Percentiles rank a stretch among this genome's conserved stretches.
Evolutionary conservation across 352 stramenopile species (phyloP).

Genomic region (Pythium brachiatum): DNA sequence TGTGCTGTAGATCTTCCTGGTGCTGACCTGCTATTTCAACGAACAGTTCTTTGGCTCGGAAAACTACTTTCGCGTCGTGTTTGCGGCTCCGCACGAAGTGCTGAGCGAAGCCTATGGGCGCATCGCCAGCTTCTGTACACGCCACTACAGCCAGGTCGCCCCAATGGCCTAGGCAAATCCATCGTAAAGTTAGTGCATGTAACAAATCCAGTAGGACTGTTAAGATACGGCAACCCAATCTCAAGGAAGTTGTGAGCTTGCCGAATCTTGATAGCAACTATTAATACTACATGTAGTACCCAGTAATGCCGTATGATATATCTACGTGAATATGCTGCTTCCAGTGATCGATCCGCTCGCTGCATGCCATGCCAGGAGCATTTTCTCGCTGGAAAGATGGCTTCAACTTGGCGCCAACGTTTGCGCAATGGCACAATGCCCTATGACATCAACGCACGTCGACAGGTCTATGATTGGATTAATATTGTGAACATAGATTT

Average conservation of each 20-base stretch:
- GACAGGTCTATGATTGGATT: conserved; percentile 7
- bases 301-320: no score
- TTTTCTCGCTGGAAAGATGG: conserved; percentile 12
- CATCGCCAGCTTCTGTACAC: conserved; percentile 54
- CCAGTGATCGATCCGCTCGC: no score
- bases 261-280: no score
- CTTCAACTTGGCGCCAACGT: conserved; percentile 25
- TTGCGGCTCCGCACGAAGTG: conserved; percentile 61
- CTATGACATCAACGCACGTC: conserved; percentile 17
- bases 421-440: conserved; percentile 20
- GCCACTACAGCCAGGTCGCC: conserved; percentile 42
- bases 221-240: no score
- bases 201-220: no score
- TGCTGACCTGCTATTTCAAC: conserved; percentile 4
- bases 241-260: no score
- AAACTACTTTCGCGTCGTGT: conserved; percentile 78
- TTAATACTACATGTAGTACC: no score
- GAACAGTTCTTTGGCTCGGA: conserved; percentile 53
- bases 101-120: conserved; percentile 61
- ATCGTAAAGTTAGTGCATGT: no score
- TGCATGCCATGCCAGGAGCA: conserved; percentile 20
- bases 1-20: neutral
- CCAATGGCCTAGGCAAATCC: no score
- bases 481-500: neutral
- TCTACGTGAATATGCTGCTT: no score